These are phyloP conservation scores for Penicillium janthinellum DNA, from an alignment of 2,329 filamentous ascomycete genomes.

Conservation along the genomic window DNA sequence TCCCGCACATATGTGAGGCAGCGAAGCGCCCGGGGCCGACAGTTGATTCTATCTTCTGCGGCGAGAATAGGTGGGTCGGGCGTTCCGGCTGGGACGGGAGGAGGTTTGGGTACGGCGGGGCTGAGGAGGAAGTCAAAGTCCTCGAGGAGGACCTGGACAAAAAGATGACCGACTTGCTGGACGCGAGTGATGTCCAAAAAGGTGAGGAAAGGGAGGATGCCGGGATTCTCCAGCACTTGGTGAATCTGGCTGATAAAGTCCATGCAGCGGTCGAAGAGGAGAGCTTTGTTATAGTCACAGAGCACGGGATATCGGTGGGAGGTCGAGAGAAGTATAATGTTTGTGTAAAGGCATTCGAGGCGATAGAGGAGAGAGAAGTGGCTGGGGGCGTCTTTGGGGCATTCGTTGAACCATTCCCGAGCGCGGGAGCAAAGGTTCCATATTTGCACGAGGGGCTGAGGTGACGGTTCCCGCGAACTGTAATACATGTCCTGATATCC, in stretches of 20 bases:
- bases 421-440: slow-evolving; percentile 59
- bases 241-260: slow-evolving; percentile 78
- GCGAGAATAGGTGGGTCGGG: slow-evolving; percentile 36
- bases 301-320: slow-evolving; percentile 70
- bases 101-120: slow-evolving; percentile 31
- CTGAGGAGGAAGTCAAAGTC: slow-evolving; percentile 52
- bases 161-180: slow-evolving; percentile 66
- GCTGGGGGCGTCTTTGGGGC: slow-evolving; percentile 66
- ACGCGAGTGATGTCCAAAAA: slow-evolving; percentile 86
- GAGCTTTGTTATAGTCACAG: slow-evolving; percentile 72
- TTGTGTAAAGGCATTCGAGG: slow-evolving; percentile 86
- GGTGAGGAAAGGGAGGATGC: slow-evolving; percentile 70
- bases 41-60: slow-evolving; percentile 37
- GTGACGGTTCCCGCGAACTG: slow-evolving; percentile 67
- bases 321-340: slow-evolving; percentile 84
- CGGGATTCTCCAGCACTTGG: slow-evolving; percentile 62
- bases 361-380: slow-evolving; percentile 77
- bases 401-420: slow-evolving; percentile 74
- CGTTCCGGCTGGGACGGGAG: slow-evolving; percentile 34
- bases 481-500: slow-evolving; percentile 92
- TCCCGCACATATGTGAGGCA: slow-evolving; percentile 36
- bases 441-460: slow-evolving; percentile 60
- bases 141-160: slow-evolving; percentile 59
- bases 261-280: slow-evolving; percentile 85
- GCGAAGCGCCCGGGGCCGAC: slow-evolving; percentile 35